Base-by-base conservation (phyloP, 805 yeast species). In the Pichia cephalocereana region DNA sequence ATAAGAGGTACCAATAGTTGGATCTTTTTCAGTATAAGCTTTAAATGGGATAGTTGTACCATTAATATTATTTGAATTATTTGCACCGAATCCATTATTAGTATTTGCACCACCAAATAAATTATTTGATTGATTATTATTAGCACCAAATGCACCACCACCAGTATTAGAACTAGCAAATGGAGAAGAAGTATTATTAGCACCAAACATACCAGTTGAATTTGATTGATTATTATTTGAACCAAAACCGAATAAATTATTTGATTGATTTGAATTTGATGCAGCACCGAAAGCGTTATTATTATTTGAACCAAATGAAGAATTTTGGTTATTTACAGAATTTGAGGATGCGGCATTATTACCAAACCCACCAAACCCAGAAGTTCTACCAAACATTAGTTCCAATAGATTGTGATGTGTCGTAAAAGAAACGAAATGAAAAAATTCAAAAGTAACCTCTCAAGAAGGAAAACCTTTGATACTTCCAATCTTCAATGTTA, bases 1-100 rank as follows among this genome's bases (percentile, higher is more conserved):
- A 44, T 72, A 67, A 47, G 79, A 81, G 19, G 72, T 69, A 8
- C 77, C 75, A 32, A 79, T 76, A 12, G 80, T 70, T 10, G 69
- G 53, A 59, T 90, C 97, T 58, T 83, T 85, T 63, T 91, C 97
- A 36, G 74, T 71, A 54, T 66, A 73, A 9, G 89, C 75, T 45
- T 79, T 71, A 62, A 81, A 90, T 1, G 96, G 91, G 8, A 30
- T 66, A 0, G 82, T 77, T 6, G 96, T 83, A 34, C 96, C 96
- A 53, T 79, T 54, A 75, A 66, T 48, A 31, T 26, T 27, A 18
- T 52, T 44, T 23, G 26, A 23, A 23, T 23, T 23, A 23, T 23
- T 23, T 23, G 26, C 6, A 23, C 26, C 26, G 5, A 23, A 23
- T 23, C 14, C 32, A 30, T 30, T 30, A 10, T 23, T 31, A 14